Base-by-base conservation (phyloP, 805 yeast genomes). In the Pachysolen tannophilus region DNA sequence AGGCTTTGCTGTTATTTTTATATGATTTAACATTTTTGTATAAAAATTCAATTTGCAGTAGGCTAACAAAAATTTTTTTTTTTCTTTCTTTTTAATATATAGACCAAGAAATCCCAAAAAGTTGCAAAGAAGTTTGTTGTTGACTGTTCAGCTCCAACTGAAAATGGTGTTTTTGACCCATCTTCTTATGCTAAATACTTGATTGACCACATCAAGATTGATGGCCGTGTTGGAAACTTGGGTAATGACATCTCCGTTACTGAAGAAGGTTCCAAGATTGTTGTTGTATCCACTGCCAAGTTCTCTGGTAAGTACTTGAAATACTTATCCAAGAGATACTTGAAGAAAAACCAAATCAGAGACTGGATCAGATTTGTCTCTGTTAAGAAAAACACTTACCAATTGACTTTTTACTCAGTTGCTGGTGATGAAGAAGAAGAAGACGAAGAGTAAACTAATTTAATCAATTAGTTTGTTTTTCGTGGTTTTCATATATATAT, bases 321-420 rank as follows among this genome's bases (percentile, higher is more conserved):
- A 79, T 92, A 92, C 94, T 77, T 92, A 67, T 85, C 97, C 63
- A 94, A 92, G 87, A 90, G 94, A 79, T 92, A 85, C 92, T 85
- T 92, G 73, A 94, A 90, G 95, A 92, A 92, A 85, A 86, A 88
- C 90, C 94, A 85, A 75, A 84, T 90, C 77, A 87, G 97, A 79
- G 97, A 92, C 78, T 90, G 97, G 97, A 88, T 90, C 72, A 92
- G 97, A 80, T 88, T 90, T 62, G 95, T 90, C 53, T 84, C 97
- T 51, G 80, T 82, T 63, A 82, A 87, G 76, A 83, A 84, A 72
- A 85, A 88, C 82, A 80, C 78, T 69, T 92, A 92, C 85, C 83
- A 83, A 70, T 79, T 90, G 76, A 88, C 92, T 71, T 90, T 90
- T 96, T 92, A 85, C 96, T 86, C 94, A 69, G 92, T 90, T 67